Evolutionary conservation across 768 basidiomycete species (phyloP).

Genomic region (Russula lepida): DNA sequence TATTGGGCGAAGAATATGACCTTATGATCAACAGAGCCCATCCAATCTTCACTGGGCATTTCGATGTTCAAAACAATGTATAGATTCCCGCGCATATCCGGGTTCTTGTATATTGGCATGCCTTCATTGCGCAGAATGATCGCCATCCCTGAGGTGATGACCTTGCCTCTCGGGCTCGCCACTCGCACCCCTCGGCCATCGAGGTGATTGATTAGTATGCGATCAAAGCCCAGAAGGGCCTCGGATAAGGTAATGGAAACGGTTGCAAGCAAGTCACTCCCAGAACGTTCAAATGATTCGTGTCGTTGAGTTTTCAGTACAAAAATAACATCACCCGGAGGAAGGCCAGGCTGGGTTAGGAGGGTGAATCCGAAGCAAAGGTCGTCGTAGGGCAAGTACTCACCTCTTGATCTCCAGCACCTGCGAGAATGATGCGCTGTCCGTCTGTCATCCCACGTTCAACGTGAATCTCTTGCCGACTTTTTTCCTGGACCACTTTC

Average conservation of each 20-base stretch:
- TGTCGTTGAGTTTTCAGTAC: constrained; percentile 61
- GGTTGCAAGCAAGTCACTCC: constrained; percentile 69
- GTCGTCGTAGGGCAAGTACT: not conserved
- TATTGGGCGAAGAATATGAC: constrained; percentile 29
- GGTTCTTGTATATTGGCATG: constrained; percentile 70
- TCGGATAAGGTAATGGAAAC: constrained; percentile 88
- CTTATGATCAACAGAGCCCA: constrained; percentile 50
- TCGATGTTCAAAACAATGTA: constrained; percentile 79
- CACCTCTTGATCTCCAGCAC: constrained; percentile 88
- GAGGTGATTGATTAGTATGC: constrained; percentile 83
- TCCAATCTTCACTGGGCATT: constrained; percentile 80
- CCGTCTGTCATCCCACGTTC: constrained; percentile 82
- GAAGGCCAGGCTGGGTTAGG: constrained; percentile 59
- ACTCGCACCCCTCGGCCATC: constrained; percentile 89
- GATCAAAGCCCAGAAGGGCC: constrained; percentile 89
- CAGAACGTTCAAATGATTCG: constrained; percentile 73
- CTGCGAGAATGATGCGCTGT: constrained; percentile 80
- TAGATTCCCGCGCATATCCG: constrained; percentile 68
- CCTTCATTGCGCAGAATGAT: constrained; percentile 79
- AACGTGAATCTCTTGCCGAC: constrained; percentile 76
- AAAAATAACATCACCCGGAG: constrained; percentile 89
- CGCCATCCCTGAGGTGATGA: constrained; percentile 65
- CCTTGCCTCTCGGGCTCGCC: constrained; percentile 61
- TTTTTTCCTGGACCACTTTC: constrained; percentile 79
- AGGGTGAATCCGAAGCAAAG: not conserved